Conservation (phyloP, 805 yeast genomes). For the Ogataea methylovora region DNA sequence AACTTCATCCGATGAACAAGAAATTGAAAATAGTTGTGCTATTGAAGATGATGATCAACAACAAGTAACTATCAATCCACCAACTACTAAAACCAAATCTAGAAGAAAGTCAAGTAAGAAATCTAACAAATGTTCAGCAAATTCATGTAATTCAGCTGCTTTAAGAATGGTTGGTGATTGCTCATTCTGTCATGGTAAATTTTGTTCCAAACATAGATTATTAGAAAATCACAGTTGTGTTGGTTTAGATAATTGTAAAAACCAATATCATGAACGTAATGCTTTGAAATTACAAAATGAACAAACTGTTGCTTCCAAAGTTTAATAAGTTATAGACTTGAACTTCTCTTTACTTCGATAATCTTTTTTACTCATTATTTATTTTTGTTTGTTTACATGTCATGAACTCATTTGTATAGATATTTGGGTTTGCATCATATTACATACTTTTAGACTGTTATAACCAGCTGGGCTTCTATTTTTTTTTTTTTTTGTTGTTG, state of each 20-base stretch:
- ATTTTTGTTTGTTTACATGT: neutral
- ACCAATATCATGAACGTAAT: conserved; percentile 73
- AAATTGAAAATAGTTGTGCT: conserved; percentile 5
- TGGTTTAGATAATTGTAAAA: conserved; percentile 75
- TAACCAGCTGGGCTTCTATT: neutral
- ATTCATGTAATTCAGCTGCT: conserved; percentile 56
- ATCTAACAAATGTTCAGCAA: conserved; percentile 40
- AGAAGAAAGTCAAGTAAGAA: conserved; percentile 32
- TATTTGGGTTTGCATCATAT: no score
- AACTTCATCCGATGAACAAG: conserved; percentile 16
- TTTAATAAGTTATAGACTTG: conserved; percentile 24
- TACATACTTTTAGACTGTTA: no score
- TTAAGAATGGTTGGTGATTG: conserved; percentile 74
- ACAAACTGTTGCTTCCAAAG: conserved; percentile 73
- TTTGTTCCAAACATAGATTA: conserved; percentile 80
- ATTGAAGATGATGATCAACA: conserved; percentile 11
- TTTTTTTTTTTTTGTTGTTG: no score
- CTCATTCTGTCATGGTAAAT: conserved; percentile 74
- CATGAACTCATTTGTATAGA: no score
- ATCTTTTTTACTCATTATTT: conserved; percentile 1
- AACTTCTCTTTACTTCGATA: neutral
- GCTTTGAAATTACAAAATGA: conserved; percentile 78
- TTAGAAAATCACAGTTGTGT: conserved; percentile 79
- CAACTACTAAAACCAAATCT: conserved; percentile 16
- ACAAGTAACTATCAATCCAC: conserved; percentile 1